Evolutionary conservation across 495 filamentous ascomycete genomes (phyloP), one percentile per base, ranked within the genome.

Genomic region (Trichoderma erinaceum): DNA sequence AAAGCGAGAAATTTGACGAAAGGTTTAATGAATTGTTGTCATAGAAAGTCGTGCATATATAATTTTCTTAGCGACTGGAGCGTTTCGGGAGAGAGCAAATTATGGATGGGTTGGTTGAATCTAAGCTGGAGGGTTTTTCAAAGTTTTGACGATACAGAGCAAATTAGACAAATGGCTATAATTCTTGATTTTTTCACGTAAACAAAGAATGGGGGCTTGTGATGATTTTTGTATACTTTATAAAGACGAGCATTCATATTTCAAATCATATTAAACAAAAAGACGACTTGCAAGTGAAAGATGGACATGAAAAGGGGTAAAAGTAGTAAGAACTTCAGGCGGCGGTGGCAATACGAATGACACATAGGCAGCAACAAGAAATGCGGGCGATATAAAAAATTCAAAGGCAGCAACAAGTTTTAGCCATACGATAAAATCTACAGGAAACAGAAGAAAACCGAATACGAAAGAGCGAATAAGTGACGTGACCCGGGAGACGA

Each of bases 21-120:
- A 21, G 50, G 46, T 50, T 50, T 56, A 1, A 61, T 32, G 56
- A 61, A 32, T 15, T 29, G 15, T 16, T 32, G 15, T 25, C 27
- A 56, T 56, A 56, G 50, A 56, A 56, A 56, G 50, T 25, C 50
- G 35, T 38, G 35, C 35, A 38, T 21, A 6, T n/a, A 56, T 56
- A 21, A 56, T 56, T 56, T 56, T 48, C 13, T 48, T 56, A 56
- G 50, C 50, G 50, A 56, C 21, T 21, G 50, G 50, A 56, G 50
- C 50, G 50, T 56, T 56, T n/a, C 21, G n/a, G 7, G n/a, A 56
- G 50, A 56, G 18, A 21, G 21, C 16, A 16, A 56, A 46, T 46
- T 46, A 46, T 0, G 50, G 50, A 16, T 4, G n/a, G 50, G 21
- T 56, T 56, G 21, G 21, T n/a, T n/a, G 18, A n/a, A 8, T 56